Base-by-base conservation (phyloP, 345 rosid genomes). In the Noccaea caerulescens region DNA sequence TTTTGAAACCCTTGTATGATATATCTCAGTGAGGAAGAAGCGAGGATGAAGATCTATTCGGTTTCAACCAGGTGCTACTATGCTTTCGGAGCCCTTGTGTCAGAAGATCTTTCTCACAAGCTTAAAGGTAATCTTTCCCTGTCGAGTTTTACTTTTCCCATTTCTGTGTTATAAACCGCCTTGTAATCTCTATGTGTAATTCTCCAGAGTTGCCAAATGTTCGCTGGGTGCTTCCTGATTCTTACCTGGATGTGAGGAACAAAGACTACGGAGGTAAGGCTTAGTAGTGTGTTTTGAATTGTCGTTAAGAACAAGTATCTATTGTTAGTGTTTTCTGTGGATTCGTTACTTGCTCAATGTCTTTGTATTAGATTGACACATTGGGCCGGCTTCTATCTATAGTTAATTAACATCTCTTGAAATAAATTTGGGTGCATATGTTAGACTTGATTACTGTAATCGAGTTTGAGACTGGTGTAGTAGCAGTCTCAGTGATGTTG, bases 171-270 rank as follows among this genome's bases (percentile, higher is more conserved):
- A 0, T n/a, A 2, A 27, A 33, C 8, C 0, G 23, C 33, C 18
- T 68, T 60, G 14, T 68, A 8, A 75, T 37, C 8, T 44, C 3
- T 25, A 2, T 73, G 6, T 53, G 30, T 51, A 18, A 33, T 32
- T 39, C 7, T 36, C 0, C 82, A 94, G 99, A 90, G 54, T 68
- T 95, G 78, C 87, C 90, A 5, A 74, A 80, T 41, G 98, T 92
- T 37, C 87, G 96, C 7, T 95, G 99, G 92, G 99, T 95, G 79
- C 97, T 95, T 66, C 99, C 98, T 14, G 98, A 95, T 81, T 95
- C 99, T 4, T 95, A 89, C 79, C 38, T 92, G 69, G 98, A 95
- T 84, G 93, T 92, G 45, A 89, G 60, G 80, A 92, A 95, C 81
- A 87, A 95, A 69, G 88, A 92, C 67, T 95, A 95, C 67, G 99